Evolutionary conservation across 2,329 filamentous ascomycete species (phyloP).

Genomic region (Aspergillus oerlinghausenensis): DNA sequence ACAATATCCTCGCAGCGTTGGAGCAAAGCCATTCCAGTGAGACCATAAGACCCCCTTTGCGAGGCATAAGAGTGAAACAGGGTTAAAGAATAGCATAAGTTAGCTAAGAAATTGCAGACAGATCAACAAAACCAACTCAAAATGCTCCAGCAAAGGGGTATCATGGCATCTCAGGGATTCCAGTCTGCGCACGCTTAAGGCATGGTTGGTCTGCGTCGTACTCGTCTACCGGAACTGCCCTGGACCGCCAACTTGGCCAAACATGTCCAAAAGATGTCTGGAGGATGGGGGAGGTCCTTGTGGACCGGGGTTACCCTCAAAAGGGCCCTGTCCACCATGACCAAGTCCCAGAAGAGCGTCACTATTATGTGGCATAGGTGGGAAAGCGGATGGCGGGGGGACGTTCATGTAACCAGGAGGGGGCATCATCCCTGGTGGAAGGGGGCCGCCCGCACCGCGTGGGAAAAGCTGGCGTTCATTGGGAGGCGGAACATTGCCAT

Average conservation of each 20-base stretch:
- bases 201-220: background rate
- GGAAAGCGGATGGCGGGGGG: conserved; percentile 36
- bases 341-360: conserved; percentile 36
- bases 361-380: conserved; percentile 36
- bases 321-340: conserved; percentile 32
- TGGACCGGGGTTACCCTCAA: conserved; percentile 32
- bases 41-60: conserved; percentile 1
- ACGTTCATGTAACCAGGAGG: conserved; percentile 44
- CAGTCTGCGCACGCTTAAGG: background rate
- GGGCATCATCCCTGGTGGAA: conserved; percentile 43
- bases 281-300: conserved; percentile 37
- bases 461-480: conserved; percentile 36
- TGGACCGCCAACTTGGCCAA: conserved; percentile 35
- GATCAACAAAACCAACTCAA: conserved; percentile 1
- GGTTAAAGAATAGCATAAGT: too few relatives aligned
- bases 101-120: background rate
- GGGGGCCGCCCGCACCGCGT: conserved; percentile 32
- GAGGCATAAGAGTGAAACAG: background rate
- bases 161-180: background rate
- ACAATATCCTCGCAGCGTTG: background rate
- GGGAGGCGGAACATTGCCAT: conserved; percentile 28
- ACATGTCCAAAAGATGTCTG: conserved; percentile 42
- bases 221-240: conserved; percentile 31
- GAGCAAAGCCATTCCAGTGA: background rate
- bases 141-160: conserved; percentile 2